Evolutionary conservation across 371 early-diverging fungal genomes (phyloP).

Genomic region (Rhizoclosmatium hyalinum): DNA sequence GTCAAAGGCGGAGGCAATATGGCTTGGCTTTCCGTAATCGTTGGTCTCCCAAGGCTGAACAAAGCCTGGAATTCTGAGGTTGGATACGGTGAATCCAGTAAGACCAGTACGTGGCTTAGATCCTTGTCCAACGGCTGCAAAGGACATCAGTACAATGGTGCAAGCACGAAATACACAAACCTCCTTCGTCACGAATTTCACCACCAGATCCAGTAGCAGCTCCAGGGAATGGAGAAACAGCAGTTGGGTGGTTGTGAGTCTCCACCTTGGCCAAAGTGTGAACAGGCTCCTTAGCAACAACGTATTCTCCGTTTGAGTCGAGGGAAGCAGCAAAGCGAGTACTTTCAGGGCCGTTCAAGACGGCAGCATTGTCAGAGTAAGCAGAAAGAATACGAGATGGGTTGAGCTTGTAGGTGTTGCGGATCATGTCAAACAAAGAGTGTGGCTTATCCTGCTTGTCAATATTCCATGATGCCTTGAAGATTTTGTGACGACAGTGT

Average conservation of each 20-base stretch:
- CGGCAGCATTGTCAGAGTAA: slow-evolving; percentile 97
- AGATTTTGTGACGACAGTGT: slow-evolving; percentile 98
- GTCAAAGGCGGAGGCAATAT: slow-evolving; percentile 89
- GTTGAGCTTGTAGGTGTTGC: slow-evolving; percentile 83
- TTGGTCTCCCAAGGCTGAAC: slow-evolving; percentile 90
- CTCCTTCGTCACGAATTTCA: slow-evolving; percentile 97
- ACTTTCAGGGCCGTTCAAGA: slow-evolving; percentile 82
- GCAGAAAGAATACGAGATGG: slow-evolving; percentile 88
- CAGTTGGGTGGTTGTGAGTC: slow-evolving; percentile 98
- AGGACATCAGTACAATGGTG: not conserved
- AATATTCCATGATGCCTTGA: slow-evolving; percentile 94
- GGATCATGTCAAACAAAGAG: slow-evolving; percentile 94
- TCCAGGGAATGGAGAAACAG: slow-evolving; percentile 96
- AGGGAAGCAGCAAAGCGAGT: slow-evolving; percentile 70
- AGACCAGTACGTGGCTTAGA: slow-evolving; percentile 94
- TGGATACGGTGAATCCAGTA: slow-evolving; percentile 91
- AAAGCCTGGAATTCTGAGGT: slow-evolving; percentile 87
- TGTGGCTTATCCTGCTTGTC: slow-evolving; percentile 78
- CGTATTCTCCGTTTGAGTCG: slow-evolving; percentile 34
- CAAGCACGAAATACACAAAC: slow-evolving; percentile 1
- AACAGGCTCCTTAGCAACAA: slow-evolving; percentile 59
- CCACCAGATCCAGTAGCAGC: slow-evolving; percentile 87
- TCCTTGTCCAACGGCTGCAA: slow-evolving; percentile 85
- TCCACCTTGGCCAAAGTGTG: slow-evolving; percentile 96
- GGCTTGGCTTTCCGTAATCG: slow-evolving; percentile 83